These are phyloP conservation scores for Dictyostelium intermedium DNA, from an alignment of 78 protist genomes.

Conservation along the genomic window DNA sequence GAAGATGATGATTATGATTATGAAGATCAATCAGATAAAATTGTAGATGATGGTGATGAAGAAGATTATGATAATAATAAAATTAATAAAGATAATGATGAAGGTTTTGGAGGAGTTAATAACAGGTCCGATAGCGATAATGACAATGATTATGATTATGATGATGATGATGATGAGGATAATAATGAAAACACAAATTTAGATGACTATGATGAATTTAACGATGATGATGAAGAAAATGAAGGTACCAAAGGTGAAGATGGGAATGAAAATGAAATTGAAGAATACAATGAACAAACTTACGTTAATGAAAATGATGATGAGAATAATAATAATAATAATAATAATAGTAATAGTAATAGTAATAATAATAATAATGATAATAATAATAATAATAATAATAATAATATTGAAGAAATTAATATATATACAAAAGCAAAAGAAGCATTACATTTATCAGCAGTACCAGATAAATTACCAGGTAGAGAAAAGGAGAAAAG, in stretches of 20 bases:
- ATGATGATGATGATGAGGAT: too few species aligned
- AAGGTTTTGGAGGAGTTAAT: neutral
- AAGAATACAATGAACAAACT: too few species aligned
- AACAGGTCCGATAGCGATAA: neutral
- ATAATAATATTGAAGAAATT: neutral
- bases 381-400: neutral
- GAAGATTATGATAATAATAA: neutral
- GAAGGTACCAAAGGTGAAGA: neutral
- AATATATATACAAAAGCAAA: constrained; percentile 24
- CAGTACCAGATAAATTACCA: constrained; percentile 40
- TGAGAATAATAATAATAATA: too few species aligned
- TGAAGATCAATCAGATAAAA: neutral
- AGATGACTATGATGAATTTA: neutral
- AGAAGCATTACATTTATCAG: constrained; percentile 16
- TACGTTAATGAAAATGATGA: too few species aligned
- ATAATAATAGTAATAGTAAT: too few species aligned
- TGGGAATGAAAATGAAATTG: neutral
- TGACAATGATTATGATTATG: neutral
- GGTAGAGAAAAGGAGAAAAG: constrained; percentile 61
- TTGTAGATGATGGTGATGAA: neutral
- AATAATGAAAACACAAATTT: neutral
- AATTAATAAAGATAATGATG: neutral
- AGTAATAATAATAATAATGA: neutral
- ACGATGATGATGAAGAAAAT: neutral
- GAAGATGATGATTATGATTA: neutral